phyloP scores from a whole-genome alignment of 345 rosid species.

The Crucihimalaya himalaica region DNA sequence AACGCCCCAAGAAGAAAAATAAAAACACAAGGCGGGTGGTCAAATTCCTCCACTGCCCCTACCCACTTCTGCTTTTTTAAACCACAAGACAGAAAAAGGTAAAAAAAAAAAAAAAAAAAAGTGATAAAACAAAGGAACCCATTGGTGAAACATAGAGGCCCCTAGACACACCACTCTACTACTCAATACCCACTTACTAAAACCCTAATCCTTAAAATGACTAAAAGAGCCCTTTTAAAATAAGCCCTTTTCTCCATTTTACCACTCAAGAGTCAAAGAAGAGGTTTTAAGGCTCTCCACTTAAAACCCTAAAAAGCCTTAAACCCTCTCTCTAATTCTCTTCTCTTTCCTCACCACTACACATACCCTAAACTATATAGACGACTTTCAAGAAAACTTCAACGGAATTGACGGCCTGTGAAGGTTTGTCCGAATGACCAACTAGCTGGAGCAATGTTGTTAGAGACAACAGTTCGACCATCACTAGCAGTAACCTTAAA shows the following conservation, averaged over 20 bases:
- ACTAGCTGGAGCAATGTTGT: slow-evolving; percentile 46
- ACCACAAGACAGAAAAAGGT: slow-evolving; percentile 30
- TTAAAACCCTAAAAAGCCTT: slow-evolving; percentile 37
- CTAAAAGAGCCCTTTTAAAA: slow-evolving; percentile 35
- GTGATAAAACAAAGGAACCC: slow-evolving; percentile 34
- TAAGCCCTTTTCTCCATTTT: slow-evolving; percentile 28
- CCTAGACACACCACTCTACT: slow-evolving; percentile 33
- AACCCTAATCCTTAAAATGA: slow-evolving; percentile 37
- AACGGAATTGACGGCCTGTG: slow-evolving; percentile 47
- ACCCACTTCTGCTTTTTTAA: slow-evolving; percentile 27
- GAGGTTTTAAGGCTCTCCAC: slow-evolving; percentile 19
- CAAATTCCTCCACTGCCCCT: slow-evolving; percentile 37
- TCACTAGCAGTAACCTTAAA: slow-evolving; percentile 55
- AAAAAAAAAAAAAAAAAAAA: background rate
- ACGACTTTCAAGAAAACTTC: too few species aligned
- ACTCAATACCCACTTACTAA: slow-evolving; percentile 16
- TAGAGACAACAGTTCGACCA: slow-evolving; percentile 45
- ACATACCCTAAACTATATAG: slow-evolving; percentile 35
- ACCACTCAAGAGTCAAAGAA: slow-evolving; percentile 7
- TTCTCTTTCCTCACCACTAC: slow-evolving; percentile 11
- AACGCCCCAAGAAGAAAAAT: background rate
- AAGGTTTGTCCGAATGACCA: slow-evolving; percentile 67
- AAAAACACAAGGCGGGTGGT: slow-evolving; percentile 36
- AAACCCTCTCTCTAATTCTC: background rate
- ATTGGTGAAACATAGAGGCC: slow-evolving; percentile 32